Percentiles rank a stretch among this genome's conserved stretches.
phyloP scores from a whole-genome alignment of 768 basidiomycete genomes.

The Lactifluus hygrophoroides region DNA sequence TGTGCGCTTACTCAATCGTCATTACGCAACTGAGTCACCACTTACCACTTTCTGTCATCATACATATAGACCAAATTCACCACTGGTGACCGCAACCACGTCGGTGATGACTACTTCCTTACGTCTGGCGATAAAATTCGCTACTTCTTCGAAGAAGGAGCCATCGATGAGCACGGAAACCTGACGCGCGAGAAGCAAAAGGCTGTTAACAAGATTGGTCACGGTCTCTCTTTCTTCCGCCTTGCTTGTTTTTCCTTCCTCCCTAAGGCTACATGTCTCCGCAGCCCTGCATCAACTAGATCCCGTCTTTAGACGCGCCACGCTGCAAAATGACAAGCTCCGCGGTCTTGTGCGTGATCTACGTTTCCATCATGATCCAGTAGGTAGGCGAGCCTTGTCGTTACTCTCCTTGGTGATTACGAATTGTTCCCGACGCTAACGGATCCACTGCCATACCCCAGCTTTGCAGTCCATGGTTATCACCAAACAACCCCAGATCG shows the following conservation, averaged over 20 bases:
- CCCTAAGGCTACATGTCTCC: not conserved
- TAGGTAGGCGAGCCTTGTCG: constrained; percentile 39
- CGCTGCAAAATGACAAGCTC: constrained; percentile 70
- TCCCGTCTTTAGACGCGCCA: constrained; percentile 67
- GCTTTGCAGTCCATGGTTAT: constrained; percentile 94
- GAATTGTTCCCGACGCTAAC: constrained; percentile 9
- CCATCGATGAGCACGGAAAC: constrained; percentile 59
- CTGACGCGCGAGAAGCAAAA: constrained; percentile 62
- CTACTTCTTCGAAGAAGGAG: constrained; percentile 90
- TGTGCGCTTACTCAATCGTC: constrained; percentile 34
- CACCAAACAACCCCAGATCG: constrained; percentile 88
- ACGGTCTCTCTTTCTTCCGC: constrained; percentile 40
- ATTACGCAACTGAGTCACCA: not conserved
- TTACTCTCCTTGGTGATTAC: not conserved
- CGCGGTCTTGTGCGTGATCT: constrained; percentile 66
- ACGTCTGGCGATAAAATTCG: constrained; percentile 89
- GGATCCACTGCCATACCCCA: constrained; percentile 23
- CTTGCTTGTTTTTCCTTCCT: not conserved
- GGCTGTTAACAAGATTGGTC: constrained; percentile 93
- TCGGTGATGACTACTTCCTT: constrained; percentile 92
- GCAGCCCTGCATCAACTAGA: constrained; percentile 83
- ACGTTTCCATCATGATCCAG: constrained; percentile 77
- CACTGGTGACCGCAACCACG: constrained; percentile 64
- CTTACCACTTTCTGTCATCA: not conserved
- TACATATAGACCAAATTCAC: constrained; percentile 78